phyloP scores from a whole-genome alignment of 768 basidiomycete genomes.

The Goffeauzyma gilvescens region DNA sequence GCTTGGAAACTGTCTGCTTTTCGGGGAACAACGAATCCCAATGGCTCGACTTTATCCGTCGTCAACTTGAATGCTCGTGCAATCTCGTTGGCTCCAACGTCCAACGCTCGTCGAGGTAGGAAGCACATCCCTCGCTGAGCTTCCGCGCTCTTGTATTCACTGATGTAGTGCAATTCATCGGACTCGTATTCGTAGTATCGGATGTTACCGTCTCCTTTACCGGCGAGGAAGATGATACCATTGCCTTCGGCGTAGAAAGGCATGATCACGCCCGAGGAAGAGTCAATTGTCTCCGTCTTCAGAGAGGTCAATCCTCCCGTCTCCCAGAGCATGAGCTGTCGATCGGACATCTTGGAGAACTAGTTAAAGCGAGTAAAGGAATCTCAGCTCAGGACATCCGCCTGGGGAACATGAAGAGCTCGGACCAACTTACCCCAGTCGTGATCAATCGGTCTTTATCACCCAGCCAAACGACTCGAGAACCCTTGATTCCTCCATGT shows the following conservation, averaged over 20 bases:
- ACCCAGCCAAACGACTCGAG: slow-evolving; percentile 78
- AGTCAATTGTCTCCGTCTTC: slow-evolving; percentile 65
- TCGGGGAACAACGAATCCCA: slow-evolving; percentile 85
- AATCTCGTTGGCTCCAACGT: slow-evolving; percentile 80
- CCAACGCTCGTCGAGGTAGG: slow-evolving; percentile 77
- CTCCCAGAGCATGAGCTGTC: slow-evolving; percentile 82
- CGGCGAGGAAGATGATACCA: slow-evolving; percentile 73
- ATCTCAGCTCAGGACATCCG: not conserved
- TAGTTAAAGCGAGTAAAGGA: slow-evolving; percentile 5
- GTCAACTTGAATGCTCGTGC: slow-evolving; percentile 81
- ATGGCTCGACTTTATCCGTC: slow-evolving; percentile 57
- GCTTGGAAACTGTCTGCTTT: slow-evolving; percentile 91
- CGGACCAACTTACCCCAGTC: slow-evolving; percentile 41
- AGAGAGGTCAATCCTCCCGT: slow-evolving; percentile 52
- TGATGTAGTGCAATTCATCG: slow-evolving; percentile 48
- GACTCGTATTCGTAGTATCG: slow-evolving; percentile 88
- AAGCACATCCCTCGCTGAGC: slow-evolving; percentile 96
- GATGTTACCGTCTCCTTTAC: slow-evolving; percentile 92
- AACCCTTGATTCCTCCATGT: slow-evolving; percentile 82
- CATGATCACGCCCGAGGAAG: slow-evolving; percentile 84
- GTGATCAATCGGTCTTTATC: slow-evolving; percentile 72
- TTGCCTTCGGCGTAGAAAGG: slow-evolving; percentile 87
- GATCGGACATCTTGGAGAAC: slow-evolving; percentile 90
- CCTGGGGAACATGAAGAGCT: not conserved
- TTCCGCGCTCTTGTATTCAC: slow-evolving; percentile 72